Evolutionary conservation across 139 green algal genomes (phyloP).

Genomic region (Chlamydomonas schloesseri): DNA sequence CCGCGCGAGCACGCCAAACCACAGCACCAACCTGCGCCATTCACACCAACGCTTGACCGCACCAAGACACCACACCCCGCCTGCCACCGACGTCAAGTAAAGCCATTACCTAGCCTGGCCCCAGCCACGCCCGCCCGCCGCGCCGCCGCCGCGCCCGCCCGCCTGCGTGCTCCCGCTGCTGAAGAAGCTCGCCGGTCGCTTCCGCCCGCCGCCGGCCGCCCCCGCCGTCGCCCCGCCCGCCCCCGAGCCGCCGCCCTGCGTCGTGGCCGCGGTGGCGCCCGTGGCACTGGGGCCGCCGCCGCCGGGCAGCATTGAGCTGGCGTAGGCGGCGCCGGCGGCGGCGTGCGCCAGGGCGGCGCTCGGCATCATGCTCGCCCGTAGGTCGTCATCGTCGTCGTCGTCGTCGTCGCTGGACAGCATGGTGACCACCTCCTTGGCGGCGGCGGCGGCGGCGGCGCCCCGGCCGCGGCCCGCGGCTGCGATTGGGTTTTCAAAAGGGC

Average conservation of each 20-base stretch:
- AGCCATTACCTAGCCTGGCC: slow-evolving; percentile 4
- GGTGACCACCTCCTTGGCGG: background rate
- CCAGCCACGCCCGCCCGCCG: background rate
- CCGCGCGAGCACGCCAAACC: too few relatives aligned
- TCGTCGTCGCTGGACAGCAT: slow-evolving; percentile 4
- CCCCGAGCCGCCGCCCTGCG: background rate
- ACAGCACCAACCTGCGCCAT: too few relatives aligned
- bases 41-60: too few relatives aligned
- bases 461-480: background rate
- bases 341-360: background rate
- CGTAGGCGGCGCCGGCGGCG: slow-evolving; percentile 1
- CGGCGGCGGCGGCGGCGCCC: background rate
- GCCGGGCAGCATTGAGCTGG: background rate
- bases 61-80: too few relatives aligned
- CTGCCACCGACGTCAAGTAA: too few relatives aligned
- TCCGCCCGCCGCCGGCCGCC: background rate
- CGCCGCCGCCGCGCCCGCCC: background rate
- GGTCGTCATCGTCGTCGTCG: slow-evolving; percentile 27
- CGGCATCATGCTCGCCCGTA: background rate
- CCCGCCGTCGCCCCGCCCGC: background rate
- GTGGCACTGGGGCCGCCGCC: background rate
- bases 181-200: slow-evolving; percentile 44
- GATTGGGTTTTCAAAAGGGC: too few relatives aligned
- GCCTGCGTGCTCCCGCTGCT: background rate
- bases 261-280: background rate